A percentile compares a stretch with the other conserved stretches of the same genome.
These are phyloP conservation scores for Globisporangium iwayamae DNA, from an alignment of 352 stramenopile genomes.

Conservation along the genomic window DNA sequence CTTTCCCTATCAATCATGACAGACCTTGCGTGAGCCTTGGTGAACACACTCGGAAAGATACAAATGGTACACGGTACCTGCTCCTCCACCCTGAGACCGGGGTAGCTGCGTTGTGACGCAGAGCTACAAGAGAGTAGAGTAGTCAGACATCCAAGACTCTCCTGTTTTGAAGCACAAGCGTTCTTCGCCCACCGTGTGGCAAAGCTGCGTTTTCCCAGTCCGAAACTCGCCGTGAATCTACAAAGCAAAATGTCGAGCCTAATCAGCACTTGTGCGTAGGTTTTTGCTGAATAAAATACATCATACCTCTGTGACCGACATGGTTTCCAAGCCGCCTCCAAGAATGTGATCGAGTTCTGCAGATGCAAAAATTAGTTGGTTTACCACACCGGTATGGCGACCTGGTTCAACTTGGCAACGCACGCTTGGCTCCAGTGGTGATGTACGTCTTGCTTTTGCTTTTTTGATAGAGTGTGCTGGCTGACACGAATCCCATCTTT, in stretches of 20 bases:
- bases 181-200: constrained; percentile 70
- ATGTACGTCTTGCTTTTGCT: constrained; percentile 76
- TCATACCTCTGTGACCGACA: constrained; percentile 88
- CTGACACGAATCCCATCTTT: constrained; percentile 71
- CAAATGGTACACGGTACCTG: constrained; percentile 37
- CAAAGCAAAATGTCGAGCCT: not conserved
- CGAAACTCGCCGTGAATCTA: constrained; percentile 91
- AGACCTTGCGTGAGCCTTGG: not conserved
- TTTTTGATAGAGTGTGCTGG: constrained; percentile 60
- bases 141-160: not conserved
- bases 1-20: constrained; percentile 54
- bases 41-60: not conserved
- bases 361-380: constrained; percentile 6
- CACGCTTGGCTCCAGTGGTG: constrained; percentile 73
- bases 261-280: not conserved
- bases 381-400: constrained; percentile 12
- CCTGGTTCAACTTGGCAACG: not conserved
- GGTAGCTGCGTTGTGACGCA: constrained; percentile 85
- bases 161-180: not conserved
- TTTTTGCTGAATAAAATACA: not conserved
- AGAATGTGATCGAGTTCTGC: constrained; percentile 85
- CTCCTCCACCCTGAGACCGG: constrained; percentile 73
- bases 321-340: constrained; percentile 86
- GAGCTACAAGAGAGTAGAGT: constrained; percentile 26
- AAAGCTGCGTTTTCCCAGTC: constrained; percentile 94